Base-by-base conservation (phyloP, 2,329 filamentous ascomycete genomes). In the Fusarium aywerte region DNA sequence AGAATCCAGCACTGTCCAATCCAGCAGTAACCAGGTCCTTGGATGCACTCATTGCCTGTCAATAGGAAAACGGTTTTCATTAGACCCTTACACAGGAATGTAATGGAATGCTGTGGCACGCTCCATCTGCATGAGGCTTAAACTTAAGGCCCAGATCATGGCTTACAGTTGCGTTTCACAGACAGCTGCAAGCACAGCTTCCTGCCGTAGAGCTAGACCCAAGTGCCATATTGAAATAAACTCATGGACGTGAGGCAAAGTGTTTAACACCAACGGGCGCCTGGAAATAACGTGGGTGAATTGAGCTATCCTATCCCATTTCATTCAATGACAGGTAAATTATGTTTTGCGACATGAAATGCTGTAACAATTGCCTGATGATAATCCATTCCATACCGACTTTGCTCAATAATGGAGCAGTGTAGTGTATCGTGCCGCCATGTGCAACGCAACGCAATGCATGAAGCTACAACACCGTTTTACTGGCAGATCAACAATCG, bases 81-180 rank as follows among this genome's bases (percentile, higher is more conserved):
- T 21, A 50, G 39, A 23, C 35, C 16, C 9, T 40, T 40, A 18
- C 48, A 45, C 45, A 47, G 45, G 20, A 65, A 68, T 33, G 25
- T 32, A 45, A 51, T 47, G 45, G 32, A 65, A 68, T 60, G 64
- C 32, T 61, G 59, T 65, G 44, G 55, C 35, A 62, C 55, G 42
- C 58, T 40, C 43, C 40, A 40, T 63, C 47, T 49, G 50, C 44
- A 65, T 40, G 48, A 47, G 52, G 58, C 58, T 67, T 62, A 44
- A 64, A 55, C 52, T 64, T 27, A 39, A 50, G 52, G 23, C 36
- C 38, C 29, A 68, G 44, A 52, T 48, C 64, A 59, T 53, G 54
- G 49, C 33, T 53, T 56, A 20, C 16, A 20, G 29, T 47, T 52
- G 23, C 33, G 29, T 50, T 48, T 66, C 40, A 55, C 51, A 32